Percentiles rank a stretch among this genome's conserved stretches.
These are phyloP conservation scores for Ceriops decandra DNA, from an alignment of 345 rosid species.

Conservation along the genomic window DNA sequence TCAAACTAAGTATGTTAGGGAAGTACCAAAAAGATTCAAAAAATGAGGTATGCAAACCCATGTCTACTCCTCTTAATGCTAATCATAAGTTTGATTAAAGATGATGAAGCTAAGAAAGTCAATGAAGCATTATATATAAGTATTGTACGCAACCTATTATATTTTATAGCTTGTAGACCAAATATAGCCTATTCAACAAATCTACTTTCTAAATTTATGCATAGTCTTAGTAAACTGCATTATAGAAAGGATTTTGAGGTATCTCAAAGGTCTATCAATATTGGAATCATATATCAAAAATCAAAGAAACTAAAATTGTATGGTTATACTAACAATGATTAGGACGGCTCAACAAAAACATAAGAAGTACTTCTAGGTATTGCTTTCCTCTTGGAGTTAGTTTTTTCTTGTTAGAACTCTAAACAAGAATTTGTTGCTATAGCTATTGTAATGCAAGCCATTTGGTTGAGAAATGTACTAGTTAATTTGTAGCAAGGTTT, in stretches of 20 bases:
- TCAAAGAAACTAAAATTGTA: not conserved
- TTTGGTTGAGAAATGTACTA: not conserved
- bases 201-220: not conserved
- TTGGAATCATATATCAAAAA: not conserved
- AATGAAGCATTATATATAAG: not conserved
- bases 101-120: not conserved
- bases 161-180: not conserved
- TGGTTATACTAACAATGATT: not conserved
- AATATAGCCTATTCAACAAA: not conserved
- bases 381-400: not conserved
- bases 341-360: not conserved
- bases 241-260: not conserved
- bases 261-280: not conserved
- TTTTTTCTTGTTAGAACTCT: not conserved
- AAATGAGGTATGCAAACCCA: not conserved
- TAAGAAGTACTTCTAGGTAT: not conserved
- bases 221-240: not conserved
- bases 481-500: not conserved
- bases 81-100: slow-evolving; percentile 1
- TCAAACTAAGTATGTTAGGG: not conserved
- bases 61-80: not conserved
- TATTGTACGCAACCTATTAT: not conserved
- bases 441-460: not conserved
- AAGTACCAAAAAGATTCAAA: not conserved
- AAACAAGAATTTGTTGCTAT: not conserved